These are phyloP conservation scores for Coemansia sp. DNA, from an alignment of 192 early-diverging fungal genomes.

Conservation along the genomic window DNA sequence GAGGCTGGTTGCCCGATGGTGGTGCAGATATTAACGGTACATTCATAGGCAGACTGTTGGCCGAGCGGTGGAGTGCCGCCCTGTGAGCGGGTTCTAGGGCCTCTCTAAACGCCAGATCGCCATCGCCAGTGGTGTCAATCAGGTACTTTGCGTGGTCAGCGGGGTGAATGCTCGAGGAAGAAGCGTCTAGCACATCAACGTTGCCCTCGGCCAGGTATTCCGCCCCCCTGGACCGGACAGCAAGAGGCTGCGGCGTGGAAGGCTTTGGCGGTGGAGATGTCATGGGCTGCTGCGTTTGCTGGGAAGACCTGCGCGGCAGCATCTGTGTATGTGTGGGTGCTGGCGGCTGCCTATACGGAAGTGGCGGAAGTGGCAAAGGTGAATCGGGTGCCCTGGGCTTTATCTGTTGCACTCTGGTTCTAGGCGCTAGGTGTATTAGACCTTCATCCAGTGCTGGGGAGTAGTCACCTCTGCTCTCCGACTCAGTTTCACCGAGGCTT, in stretches of 20 bases:
- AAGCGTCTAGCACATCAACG: conserved; percentile 8
- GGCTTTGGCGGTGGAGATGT: conserved; percentile 12
- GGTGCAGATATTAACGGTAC: conserved; percentile 28
- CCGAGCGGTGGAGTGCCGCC: conserved; percentile 22
- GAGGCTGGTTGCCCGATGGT: conserved; percentile 4
- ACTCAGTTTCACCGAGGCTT: not conserved
- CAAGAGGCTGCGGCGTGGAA: conserved; percentile 11
- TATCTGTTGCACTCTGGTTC: not conserved
- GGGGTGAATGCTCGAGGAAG: conserved; percentile 7
- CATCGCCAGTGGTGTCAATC: conserved; percentile 14
- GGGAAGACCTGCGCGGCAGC: not conserved
- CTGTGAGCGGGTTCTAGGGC: conserved; percentile 16
- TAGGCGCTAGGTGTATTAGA: not conserved
- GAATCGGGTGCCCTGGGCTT: conserved; percentile 13
- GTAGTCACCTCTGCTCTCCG: not conserved
- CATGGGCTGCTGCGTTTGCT: not conserved
- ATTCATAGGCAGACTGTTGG: conserved; percentile 30
- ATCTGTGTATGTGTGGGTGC: not conserved
- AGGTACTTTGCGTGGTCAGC: conserved; percentile 16
- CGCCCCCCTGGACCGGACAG: not conserved
- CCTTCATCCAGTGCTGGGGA: not conserved
- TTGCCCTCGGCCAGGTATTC: conserved; percentile 15
- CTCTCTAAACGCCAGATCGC: conserved; percentile 7
- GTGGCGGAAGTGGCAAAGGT: conserved; percentile 29
- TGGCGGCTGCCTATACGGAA: not conserved